Percentiles rank a stretch among this genome's conserved stretches.
Conservation (phyloP, 192 early-diverging fungal genomes). For the Geranomyces variabilis region DNA sequence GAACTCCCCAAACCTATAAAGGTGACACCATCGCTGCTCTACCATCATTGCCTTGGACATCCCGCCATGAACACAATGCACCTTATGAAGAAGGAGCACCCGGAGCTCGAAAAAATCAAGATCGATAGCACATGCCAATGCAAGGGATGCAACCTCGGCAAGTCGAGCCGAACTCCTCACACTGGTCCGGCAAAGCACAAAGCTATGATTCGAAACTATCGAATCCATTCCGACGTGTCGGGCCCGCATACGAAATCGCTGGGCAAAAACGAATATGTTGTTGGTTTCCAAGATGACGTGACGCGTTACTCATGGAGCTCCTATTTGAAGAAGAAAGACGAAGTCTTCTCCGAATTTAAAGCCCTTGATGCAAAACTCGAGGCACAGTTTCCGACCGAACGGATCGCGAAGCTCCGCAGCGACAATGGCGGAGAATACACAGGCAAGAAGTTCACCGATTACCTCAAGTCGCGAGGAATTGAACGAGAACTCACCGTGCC, state of each 20-base stretch:
- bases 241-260: not conserved
- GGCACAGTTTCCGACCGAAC: no score
- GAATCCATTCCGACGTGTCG: not conserved
- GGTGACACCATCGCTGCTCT: not conserved
- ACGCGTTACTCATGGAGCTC: not conserved
- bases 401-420: no score
- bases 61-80: not conserved
- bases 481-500: conserved; percentile 10
- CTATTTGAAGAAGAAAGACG: not conserved
- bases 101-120: not conserved
- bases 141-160: not conserved
- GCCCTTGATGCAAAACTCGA: no score
- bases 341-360: not conserved
- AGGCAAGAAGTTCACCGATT: not conserved
- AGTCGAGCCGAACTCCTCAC: not conserved
- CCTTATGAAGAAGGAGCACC: not conserved
- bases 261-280: not conserved
- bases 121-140: not conserved
- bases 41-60: not conserved
- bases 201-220: not conserved
- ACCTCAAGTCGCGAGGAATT: not conserved
- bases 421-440: no score
- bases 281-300: not conserved
- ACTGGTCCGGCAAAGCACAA: not conserved
- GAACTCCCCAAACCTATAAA: not conserved